Base-by-base conservation (phyloP, 257 asterid species). In the Verbascum thapsus region DNA sequence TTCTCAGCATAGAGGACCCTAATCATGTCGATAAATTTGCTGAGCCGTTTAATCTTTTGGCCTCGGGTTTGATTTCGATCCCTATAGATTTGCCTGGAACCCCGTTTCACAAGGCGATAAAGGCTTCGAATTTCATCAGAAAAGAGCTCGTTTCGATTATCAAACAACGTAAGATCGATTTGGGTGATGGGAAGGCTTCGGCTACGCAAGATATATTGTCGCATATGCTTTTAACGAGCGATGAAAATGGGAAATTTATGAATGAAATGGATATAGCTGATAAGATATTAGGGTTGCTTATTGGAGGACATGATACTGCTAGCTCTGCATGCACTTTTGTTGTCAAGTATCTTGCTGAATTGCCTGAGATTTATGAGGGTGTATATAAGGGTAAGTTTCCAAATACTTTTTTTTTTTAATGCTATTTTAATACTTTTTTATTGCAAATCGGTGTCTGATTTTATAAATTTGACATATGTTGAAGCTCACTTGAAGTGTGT, bases 301-400 rank as follows among this genome's bases (percentile, higher is more conserved):
- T 84, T 53, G 91, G 85, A 18, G 91, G 91, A 0, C 91, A 81
- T 63, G 91, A 84, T 23, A 84, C 91, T 0, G 82, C 83, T 1
- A 81, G 88, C 70, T 81, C 88, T 54, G 82, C 88, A 7, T 84
- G 91, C 54, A 56, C 88, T 19, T 81, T 81, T 53, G 54, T 81
- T 3, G 88, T 79, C 26, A 84, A 84, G 49, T 84, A 76, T 52
- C 83, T 84, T 6, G 91, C 82, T 10, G 91, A 84, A 58, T 58
- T 84, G 70, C 88, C 91, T 49, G 57, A 84, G 6, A 66, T 84
- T 0, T 84, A 81, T 43, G 73, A 72, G 1, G 74, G 78, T 5
- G 91, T 81, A 61, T 81, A 81, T 79, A 75, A 76, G 37, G 91
- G 87, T 81, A 68, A 56, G 66, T 39, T 26, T 26, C 32, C 32